Evolutionary conservation across 176 grass and related monocot species (phyloP).

Genomic region (Guadua angustifolia): DNA sequence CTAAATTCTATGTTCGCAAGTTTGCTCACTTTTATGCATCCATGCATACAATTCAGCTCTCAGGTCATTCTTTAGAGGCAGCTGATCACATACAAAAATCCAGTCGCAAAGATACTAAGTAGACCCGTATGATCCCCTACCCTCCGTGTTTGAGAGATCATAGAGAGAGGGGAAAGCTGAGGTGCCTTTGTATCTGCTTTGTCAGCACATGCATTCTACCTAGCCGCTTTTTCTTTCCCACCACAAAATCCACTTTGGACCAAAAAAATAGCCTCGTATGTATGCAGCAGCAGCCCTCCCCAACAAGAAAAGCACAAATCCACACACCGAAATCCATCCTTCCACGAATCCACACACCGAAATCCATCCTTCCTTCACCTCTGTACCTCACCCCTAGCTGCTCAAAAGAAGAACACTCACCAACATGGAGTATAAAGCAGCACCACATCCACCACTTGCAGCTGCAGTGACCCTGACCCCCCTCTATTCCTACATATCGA

Average conservation of each 20-base stretch:
- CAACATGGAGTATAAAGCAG: constrained; percentile 51
- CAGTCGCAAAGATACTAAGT: constrained; percentile 49
- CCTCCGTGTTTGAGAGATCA: not conserved
- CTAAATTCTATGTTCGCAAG: constrained; percentile 48
- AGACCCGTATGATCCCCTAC: constrained; percentile 42
- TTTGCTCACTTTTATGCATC: constrained; percentile 64
- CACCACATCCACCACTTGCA: constrained; percentile 52
- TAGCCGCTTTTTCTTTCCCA: constrained; percentile 49
- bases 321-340: constrained; percentile 38
- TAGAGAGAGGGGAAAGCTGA: constrained; percentile 52
- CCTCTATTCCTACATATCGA: constrained; percentile 51
- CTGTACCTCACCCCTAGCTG: constrained; percentile 38
- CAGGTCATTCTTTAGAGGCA: constrained; percentile 60
- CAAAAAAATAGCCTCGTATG: constrained; percentile 17
- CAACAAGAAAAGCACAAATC: constrained; percentile 89
- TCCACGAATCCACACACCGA: constrained; percentile 54
- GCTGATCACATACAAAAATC: constrained; percentile 44
- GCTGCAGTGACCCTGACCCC: constrained; percentile 4
- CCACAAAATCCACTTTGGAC: constrained; percentile 75
- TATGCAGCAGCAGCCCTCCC: constrained; percentile 49
- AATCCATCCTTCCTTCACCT: constrained; percentile 39
- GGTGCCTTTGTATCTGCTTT: constrained; percentile 72
- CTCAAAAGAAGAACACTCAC: constrained; percentile 41
- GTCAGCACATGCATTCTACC: constrained; percentile 82
- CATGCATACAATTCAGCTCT: constrained; percentile 35